Conservation (phyloP, 2,329 filamentous ascomycete genomes). For the Verticillium isaacii region DNA sequence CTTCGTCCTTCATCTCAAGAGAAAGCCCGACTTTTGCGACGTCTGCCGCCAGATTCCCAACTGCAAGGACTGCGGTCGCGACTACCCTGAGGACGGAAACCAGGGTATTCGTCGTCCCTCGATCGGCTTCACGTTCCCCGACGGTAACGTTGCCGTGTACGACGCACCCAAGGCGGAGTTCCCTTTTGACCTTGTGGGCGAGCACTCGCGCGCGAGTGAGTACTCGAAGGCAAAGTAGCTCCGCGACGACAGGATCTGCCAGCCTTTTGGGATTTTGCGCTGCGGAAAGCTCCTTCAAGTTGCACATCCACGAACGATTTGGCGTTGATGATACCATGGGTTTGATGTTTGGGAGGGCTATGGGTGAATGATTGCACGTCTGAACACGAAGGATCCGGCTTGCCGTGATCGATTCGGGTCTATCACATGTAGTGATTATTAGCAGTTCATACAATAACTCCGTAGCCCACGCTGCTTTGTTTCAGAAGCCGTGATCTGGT, state of each 20-base stretch:
- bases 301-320: neutral
- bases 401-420: neutral
- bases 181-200: neutral
- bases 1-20: neutral
- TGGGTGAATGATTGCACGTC: constrained; percentile 50
- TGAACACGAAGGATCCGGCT: constrained; percentile 24
- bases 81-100: neutral
- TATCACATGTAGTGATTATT: neutral
- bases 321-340: neutral
- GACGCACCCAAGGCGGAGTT: neutral
- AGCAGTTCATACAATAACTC: neutral
- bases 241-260: neutral
- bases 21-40: neutral
- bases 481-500: too few relatives aligned
- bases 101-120: neutral
- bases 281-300: too few relatives aligned
- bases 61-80: neutral
- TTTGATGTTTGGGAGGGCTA: constrained; percentile 9
- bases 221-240: neutral
- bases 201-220: neutral
- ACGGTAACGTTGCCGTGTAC: neutral
- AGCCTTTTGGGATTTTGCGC: neutral
- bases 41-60: neutral
- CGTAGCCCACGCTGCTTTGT: neutral
- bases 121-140: neutral